Evolutionary conservation across 257 asterid species (phyloP).

Genomic region (Forsythia suspensa): DNA sequence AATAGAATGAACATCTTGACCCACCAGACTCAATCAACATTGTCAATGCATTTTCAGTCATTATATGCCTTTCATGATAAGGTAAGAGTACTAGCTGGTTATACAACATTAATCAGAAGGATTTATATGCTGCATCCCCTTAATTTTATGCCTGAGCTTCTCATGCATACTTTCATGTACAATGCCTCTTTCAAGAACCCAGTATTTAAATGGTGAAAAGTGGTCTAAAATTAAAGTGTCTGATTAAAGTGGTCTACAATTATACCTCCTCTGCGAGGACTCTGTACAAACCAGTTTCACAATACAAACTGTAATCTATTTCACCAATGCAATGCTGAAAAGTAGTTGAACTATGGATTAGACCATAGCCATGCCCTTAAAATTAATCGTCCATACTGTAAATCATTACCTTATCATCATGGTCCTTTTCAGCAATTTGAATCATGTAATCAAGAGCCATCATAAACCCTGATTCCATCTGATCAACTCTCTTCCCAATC

Average conservation of each 20-base stretch:
- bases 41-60: background rate
- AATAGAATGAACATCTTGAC: background rate
- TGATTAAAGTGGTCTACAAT: background rate
- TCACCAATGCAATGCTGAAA: background rate
- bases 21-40: background rate
- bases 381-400: background rate
- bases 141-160: background rate
- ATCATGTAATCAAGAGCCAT: constrained; percentile 98
- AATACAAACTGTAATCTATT: background rate
- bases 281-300: background rate
- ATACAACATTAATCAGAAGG: background rate
- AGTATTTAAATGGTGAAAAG: too few relatives aligned
- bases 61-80: background rate
- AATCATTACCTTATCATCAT: constrained; percentile 68
- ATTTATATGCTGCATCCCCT: background rate
- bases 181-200: background rate
- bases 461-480: constrained; percentile 95
- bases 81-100: background rate
- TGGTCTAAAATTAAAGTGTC: too few relatives aligned
- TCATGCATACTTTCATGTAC: background rate
- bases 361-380: background rate
- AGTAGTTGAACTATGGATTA: background rate
- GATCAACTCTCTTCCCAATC: constrained; percentile 95
- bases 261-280: background rate
- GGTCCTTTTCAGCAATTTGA: constrained; percentile 79